These are phyloP conservation scores for Candida jianshihensis DNA, from an alignment of 805 yeast species.

Conservation along the genomic window DNA sequence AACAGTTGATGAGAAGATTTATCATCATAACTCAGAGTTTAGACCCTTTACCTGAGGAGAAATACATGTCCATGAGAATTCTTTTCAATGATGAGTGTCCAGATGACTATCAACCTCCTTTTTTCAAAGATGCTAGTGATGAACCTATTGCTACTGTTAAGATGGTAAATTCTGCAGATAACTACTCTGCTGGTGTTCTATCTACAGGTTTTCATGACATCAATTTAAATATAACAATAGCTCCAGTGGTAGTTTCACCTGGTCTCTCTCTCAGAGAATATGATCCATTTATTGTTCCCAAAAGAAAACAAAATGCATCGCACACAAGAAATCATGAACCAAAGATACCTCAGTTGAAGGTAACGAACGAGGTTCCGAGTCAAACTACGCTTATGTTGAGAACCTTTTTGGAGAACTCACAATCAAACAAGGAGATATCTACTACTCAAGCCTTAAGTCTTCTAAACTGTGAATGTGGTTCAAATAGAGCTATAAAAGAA, in stretches of 20 bases:
- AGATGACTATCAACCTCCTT: constrained; percentile 39
- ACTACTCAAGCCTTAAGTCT: constrained; percentile 25
- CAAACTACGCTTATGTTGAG: constrained; percentile 28
- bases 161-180: constrained; percentile 6
- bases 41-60: constrained; percentile 42
- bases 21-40: constrained; percentile 47
- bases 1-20: constrained; percentile 43
- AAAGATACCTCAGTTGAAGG: background rate
- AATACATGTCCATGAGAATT: constrained; percentile 41
- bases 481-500: constrained; percentile 13
- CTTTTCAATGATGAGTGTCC: constrained; percentile 44
- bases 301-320: background rate
- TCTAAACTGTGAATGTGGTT: constrained; percentile 24
- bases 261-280: constrained; percentile 8
- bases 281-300: constrained; percentile 16
- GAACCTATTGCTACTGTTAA: constrained; percentile 29
- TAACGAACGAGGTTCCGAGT: constrained; percentile 13
- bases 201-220: constrained; percentile 27
- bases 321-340: background rate
- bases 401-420: constrained; percentile 22
- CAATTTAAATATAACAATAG: constrained; percentile 24
- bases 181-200: constrained; percentile 23
- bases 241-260: constrained; percentile 6
- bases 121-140: constrained; percentile 36
- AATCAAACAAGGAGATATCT: constrained; percentile 10